phyloP scores from a whole-genome alignment of 768 basidiomycete genomes.

The Agaricus sinodeliciosus region DNA sequence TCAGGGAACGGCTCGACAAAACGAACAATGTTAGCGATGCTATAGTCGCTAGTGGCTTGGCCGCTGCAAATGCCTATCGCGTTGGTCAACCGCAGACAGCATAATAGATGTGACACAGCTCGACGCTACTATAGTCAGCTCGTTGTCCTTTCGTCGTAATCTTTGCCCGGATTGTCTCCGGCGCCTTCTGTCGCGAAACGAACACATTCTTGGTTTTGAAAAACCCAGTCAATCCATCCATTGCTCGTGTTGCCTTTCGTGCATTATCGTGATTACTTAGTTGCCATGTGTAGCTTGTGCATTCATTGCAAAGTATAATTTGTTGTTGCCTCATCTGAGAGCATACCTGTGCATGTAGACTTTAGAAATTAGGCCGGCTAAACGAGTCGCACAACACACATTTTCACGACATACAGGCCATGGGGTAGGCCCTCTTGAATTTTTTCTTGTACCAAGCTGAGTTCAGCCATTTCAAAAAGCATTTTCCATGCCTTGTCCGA shows the following conservation, averaged over 20 bases:
- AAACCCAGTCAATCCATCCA: not conserved
- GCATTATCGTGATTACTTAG: not conserved
- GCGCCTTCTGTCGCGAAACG: not conserved
- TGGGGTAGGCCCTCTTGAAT: slow-evolving; percentile 79
- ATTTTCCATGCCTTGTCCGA: slow-evolving; percentile 80
- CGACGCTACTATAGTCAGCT: not conserved
- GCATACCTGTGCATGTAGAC: slow-evolving; percentile 42
- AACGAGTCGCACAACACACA: slow-evolving; percentile 39
- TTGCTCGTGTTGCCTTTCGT: not conserved
- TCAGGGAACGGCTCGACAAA: slow-evolving; percentile 46
- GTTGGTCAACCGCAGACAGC: not conserved
- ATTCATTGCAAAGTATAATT: not conserved
- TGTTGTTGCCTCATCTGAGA: slow-evolving; percentile 29
- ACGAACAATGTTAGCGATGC: slow-evolving; percentile 51
- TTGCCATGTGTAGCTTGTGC: not conserved
- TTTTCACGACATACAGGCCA: slow-evolving; percentile 81
- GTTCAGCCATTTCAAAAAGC: slow-evolving; percentile 67
- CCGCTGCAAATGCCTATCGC: slow-evolving; percentile 13
- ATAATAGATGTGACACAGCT: not conserved
- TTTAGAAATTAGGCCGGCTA: not conserved
- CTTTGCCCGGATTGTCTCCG: no score
- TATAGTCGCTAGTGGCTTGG: slow-evolving; percentile 28
- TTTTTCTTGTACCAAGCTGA: slow-evolving; percentile 66
- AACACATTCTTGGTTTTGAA: not conserved
- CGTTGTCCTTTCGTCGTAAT: not conserved